Percentiles rank a stretch among this genome's conserved stretches.
These are phyloP conservation scores for Plectranthus barbatus DNA, from an alignment of 257 asterid species.

Conservation along the genomic window DNA sequence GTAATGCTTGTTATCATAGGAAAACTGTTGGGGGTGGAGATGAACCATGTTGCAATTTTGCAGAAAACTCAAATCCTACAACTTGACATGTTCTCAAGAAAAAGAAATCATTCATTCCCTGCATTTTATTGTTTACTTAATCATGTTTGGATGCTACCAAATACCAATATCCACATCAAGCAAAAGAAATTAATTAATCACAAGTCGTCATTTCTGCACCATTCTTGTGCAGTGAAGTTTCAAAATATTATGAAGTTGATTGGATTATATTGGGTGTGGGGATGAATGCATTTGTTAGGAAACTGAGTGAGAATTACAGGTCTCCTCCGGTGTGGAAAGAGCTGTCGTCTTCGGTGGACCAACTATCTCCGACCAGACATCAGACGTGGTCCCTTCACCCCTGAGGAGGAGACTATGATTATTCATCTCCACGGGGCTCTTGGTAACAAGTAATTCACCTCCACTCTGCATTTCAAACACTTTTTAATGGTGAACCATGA, in stretches of 20 bases:
- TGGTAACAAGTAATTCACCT: slow-evolving; percentile 47
- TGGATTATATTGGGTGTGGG: too few species aligned
- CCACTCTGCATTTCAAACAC: too few species aligned
- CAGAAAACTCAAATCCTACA: background rate
- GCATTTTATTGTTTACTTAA: too few species aligned
- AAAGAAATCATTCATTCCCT: too few species aligned
- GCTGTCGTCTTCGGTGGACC: slow-evolving; percentile 79
- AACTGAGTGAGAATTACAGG: slow-evolving; percentile 30
- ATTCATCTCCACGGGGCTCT: slow-evolving; percentile 39
- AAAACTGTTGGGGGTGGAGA: background rate
- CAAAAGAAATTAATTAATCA: too few species aligned
- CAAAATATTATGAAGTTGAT: too few species aligned
- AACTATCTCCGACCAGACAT: slow-evolving; percentile 72
- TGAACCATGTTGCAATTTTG: background rate
- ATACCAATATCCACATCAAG: too few species aligned
- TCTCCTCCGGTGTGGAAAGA: slow-evolving; percentile 66
- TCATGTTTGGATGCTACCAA: too few species aligned
- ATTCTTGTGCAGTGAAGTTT: too few species aligned
- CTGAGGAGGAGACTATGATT: slow-evolving; percentile 41
- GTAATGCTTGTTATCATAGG: background rate
- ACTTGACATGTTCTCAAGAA: too few species aligned
- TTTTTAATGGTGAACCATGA: too few species aligned
- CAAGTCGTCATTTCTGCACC: too few species aligned
- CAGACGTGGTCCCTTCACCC: slow-evolving; percentile 48
- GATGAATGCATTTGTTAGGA: background rate